phyloP scores from a whole-genome alignment of 202 grass and related monocot genomes.

The Schoenoplectus tabernaemontani region DNA sequence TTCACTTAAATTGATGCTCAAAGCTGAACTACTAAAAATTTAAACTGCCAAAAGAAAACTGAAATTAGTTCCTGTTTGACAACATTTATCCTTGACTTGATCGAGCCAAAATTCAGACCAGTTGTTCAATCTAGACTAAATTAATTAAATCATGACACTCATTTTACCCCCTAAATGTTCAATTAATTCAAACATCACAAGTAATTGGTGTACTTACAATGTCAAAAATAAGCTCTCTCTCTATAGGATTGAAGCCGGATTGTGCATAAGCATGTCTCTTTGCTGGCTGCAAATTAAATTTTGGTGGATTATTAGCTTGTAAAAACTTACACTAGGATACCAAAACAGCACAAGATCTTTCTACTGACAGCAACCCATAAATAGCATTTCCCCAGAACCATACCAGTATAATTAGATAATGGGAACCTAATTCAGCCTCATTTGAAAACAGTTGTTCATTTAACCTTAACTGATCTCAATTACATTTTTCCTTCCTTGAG shows the following conservation, averaged over 20 bases:
- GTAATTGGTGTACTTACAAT: slow-evolving; percentile 43
- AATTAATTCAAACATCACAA: not conserved
- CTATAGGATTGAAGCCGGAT: slow-evolving; percentile 61
- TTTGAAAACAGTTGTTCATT: not conserved
- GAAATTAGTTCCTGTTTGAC: not conserved
- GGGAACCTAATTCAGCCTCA: not conserved
- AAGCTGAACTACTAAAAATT: not conserved
- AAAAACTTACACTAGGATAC: not conserved
- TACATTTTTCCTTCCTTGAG: not conserved
- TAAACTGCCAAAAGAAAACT: not conserved
- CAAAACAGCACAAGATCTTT: not conserved
- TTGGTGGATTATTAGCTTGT: not conserved
- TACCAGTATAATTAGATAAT: not conserved
- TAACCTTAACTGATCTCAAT: not conserved
- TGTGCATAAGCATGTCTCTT: slow-evolving; percentile 84
- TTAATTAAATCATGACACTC: not conserved
- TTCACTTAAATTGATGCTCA: not conserved
- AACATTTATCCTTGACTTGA: not conserved
- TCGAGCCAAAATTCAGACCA: not conserved
- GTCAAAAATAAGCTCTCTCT: slow-evolving; percentile 93
- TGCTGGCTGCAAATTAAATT: slow-evolving; percentile 47
- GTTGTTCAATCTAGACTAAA: not conserved
- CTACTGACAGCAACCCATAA: not conserved
- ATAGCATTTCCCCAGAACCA: not conserved
- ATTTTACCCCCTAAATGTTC: not conserved